A percentile compares a stretch with the other conserved stretches of the same genome.
Evolutionary conservation across 805 yeast species (phyloP).

Genomic region (Candida anglica): DNA sequence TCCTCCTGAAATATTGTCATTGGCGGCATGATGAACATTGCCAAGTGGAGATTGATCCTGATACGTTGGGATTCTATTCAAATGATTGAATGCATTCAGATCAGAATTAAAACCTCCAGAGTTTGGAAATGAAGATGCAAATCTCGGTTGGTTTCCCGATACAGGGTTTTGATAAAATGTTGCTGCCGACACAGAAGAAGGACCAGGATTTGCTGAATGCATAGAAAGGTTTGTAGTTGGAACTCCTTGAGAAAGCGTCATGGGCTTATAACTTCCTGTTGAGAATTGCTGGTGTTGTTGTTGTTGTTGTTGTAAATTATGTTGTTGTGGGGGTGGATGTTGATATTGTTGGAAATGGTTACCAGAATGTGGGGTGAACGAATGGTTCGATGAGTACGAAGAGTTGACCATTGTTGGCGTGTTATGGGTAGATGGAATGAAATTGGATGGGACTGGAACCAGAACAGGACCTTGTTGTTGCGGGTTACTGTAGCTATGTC

Average conservation of each 20-base stretch:
- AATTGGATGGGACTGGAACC: slow-evolving; percentile 14
- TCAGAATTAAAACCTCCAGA: background rate
- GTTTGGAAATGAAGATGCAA: background rate
- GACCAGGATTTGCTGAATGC: slow-evolving; percentile 35
- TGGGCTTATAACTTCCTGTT: slow-evolving; percentile 9
- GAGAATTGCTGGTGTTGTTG: slow-evolving; percentile 2
- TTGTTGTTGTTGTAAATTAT: slow-evolving; percentile 6
- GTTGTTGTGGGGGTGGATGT: slow-evolving; percentile 8
- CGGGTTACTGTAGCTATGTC: no score
- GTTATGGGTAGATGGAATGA: slow-evolving; percentile 40
- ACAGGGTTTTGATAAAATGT: background rate
- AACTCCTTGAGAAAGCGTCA: slow-evolving; percentile 27
- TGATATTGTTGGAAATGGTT: slow-evolving; percentile 6
- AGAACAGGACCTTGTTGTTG: no score
- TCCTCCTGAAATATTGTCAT: no score
- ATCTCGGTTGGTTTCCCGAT: background rate
- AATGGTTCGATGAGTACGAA: slow-evolving; percentile 39
- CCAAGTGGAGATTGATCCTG: no score
- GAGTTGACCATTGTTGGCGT: slow-evolving; percentile 40
- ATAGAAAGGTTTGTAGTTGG: slow-evolving; percentile 55
- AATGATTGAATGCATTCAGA: no score
- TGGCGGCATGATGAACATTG: background rate
- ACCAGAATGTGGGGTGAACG: slow-evolving; percentile 29
- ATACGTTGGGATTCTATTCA: no score
- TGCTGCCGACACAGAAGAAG: slow-evolving; percentile 6